Evolutionary conservation across 345 rosid genomes (phyloP), one percentile per base, ranked within the genome.

Genomic region (Syzygium oleosum): DNA sequence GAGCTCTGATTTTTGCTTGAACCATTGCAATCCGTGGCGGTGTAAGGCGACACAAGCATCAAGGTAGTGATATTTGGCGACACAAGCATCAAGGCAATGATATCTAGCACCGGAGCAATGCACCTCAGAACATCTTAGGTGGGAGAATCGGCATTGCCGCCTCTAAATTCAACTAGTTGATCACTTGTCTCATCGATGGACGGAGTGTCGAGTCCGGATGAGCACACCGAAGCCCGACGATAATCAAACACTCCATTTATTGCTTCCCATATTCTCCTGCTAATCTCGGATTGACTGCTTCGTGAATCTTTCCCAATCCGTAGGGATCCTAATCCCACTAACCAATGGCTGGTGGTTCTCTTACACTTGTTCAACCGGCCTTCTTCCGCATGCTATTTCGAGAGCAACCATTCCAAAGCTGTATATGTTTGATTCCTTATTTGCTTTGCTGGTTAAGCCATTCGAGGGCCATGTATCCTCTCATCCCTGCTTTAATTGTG

Each of bases 381-480:
- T 88, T 77, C 89, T 84, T 14, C 92, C 90, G 19, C 91, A 86
- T 9, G 91, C 91, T 4, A 91, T 88, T 80, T 93, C 92, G 46
- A 93, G 55, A 1, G 88, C 87, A 11, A 92, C 93, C 2, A 92
- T 53, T 1, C 94, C 93, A 27, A 92, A 92, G 85, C 94, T 91
- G 78, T 80, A 93, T 5, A 92, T 83, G 51, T 91, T 91, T 1
- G 93, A 89, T 87, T 93, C 91, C 22, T 90, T 90, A 63, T 89
- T 90, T 4, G 88, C 90, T 52, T 89, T 91, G 29, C 89, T 25
- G 5, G 83, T 78, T 9, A 54, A 86, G 19, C 38, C 89, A 90
- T 85, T 91, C 92, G 1, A 92, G 92, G 52, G 92, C 91, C 87
- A 92, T 85, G 85, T 90, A 91, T 3, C 92, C 93, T 61, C 86